Conservation (phyloP, 495 filamentous ascomycete species). For the Penicillium mononematosum region DNA sequence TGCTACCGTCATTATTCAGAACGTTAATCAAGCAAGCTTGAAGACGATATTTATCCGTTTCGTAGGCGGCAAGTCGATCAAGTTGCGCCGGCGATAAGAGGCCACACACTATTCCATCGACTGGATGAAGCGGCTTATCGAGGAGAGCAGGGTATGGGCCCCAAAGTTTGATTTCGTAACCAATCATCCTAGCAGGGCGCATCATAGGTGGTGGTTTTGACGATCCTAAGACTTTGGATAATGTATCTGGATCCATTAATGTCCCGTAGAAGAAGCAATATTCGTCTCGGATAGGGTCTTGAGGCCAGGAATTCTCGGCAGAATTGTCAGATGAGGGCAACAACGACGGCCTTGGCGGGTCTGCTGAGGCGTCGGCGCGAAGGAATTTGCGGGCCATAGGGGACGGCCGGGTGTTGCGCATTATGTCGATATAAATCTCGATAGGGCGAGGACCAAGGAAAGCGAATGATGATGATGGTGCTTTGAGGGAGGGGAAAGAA, state of each 20-base stretch:
- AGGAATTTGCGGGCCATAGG: conserved; percentile 16
- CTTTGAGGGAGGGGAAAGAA: too few relatives aligned
- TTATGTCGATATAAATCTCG: not conserved
- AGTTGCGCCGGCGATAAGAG: conserved; percentile 12
- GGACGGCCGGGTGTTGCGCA: conserved; percentile 10
- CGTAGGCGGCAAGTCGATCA: conserved; percentile 18
- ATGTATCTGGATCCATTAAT: conserved; percentile 15
- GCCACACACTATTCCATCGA: conserved; percentile 16
- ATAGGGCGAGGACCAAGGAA: not conserved
- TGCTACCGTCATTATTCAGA: conserved; percentile 12
- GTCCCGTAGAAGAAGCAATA: conserved; percentile 22
- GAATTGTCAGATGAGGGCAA: not conserved
- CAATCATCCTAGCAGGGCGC: conserved; percentile 14
- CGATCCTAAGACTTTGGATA: conserved; percentile 8
- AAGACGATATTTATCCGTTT: conserved; percentile 18
- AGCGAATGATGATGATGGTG: too few relatives aligned
- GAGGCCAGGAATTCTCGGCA: not conserved
- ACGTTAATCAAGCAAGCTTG: conserved; percentile 15
- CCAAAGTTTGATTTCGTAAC: conserved; percentile 18
- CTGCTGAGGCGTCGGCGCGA: conserved; percentile 1
- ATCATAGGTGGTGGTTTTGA: conserved; percentile 5
- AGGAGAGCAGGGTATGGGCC: conserved; percentile 18
- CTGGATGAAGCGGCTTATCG: conserved; percentile 7
- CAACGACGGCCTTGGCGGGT: conserved; percentile 3
- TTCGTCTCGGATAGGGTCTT: conserved; percentile 10